phyloP scores from a whole-genome alignment of 331 rosid species.

The Rosa hybrid region DNA sequence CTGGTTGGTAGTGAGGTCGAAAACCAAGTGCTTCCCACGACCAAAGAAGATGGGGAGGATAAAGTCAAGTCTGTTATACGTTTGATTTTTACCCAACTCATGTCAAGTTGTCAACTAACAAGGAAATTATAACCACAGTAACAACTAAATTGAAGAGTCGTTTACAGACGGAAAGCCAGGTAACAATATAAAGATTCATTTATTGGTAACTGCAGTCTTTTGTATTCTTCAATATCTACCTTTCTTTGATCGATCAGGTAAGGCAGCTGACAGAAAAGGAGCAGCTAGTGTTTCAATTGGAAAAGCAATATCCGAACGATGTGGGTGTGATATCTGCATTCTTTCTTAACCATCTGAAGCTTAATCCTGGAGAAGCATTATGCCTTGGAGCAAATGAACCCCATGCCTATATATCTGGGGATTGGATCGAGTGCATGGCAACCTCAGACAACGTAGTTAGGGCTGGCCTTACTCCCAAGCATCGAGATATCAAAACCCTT shows the following conservation, averaged over 20 bases:
- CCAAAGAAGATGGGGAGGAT: slow-evolving; percentile 52
- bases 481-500: slow-evolving; percentile 74
- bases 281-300: slow-evolving; percentile 64
- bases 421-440: slow-evolving; percentile 96
- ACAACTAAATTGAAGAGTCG: slow-evolving; percentile 58
- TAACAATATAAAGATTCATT: not conserved
- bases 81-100: slow-evolving; percentile 69
- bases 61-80: slow-evolving; percentile 54
- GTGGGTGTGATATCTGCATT: slow-evolving; percentile 84
- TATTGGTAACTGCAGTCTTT: too few relatives aligned
- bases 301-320: slow-evolving; percentile 83
- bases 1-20: slow-evolving; percentile 61
- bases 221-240: not conserved
- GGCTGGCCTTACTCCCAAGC: slow-evolving; percentile 91
- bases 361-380: slow-evolving; percentile 84
- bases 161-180: slow-evolving; percentile 67
- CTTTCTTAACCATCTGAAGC: slow-evolving; percentile 79
- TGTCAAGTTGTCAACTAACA: slow-evolving; percentile 83
- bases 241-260: slow-evolving; percentile 35
- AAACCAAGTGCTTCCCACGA: slow-evolving; percentile 39
- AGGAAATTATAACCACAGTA: slow-evolving; percentile 47
- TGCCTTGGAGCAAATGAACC: slow-evolving; percentile 87
- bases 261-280: slow-evolving; percentile 85
- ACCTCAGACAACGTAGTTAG: slow-evolving; percentile 95
- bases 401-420: slow-evolving; percentile 83